Evolutionary conservation across 2,329 filamentous ascomycete genomes (phyloP).

Genomic region (Arachnomyces sp.): DNA sequence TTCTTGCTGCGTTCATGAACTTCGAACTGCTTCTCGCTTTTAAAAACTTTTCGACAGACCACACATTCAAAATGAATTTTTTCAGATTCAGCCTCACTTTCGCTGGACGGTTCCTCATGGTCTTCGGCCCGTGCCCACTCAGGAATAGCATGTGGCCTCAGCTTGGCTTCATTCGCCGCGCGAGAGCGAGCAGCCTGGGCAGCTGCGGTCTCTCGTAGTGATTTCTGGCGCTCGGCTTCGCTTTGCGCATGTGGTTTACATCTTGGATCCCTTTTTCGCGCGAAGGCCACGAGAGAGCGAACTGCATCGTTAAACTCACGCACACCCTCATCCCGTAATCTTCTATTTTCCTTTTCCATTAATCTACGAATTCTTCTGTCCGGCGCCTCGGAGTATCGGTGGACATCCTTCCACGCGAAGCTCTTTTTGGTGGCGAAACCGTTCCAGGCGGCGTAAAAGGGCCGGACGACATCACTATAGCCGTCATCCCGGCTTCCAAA

Average conservation of each 20-base stretch:
- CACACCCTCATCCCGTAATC: slow-evolving; percentile 69
- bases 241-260: slow-evolving; percentile 70
- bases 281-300: slow-evolving; percentile 74
- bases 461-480: slow-evolving; percentile 68
- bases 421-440: slow-evolving; percentile 76
- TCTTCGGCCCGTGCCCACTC: slow-evolving; percentile 65
- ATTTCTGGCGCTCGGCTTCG: slow-evolving; percentile 71
- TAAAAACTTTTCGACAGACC: slow-evolving; percentile 60
- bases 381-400: slow-evolving; percentile 75
- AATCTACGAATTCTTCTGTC: slow-evolving; percentile 73
- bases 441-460: slow-evolving; percentile 75
- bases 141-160: slow-evolving; percentile 57
- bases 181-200: slow-evolving; percentile 78
- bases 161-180: slow-evolving; percentile 69
- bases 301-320: slow-evolving; percentile 92
- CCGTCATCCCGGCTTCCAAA: slow-evolving; percentile 72
- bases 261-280: slow-evolving; percentile 83
- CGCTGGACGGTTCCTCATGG: slow-evolving; percentile 39
- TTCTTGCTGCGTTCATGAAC: slow-evolving; percentile 96
- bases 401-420: slow-evolving; percentile 84
- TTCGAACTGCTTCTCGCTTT: slow-evolving; percentile 86
- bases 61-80: slow-evolving; percentile 56
- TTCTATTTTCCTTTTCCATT: slow-evolving; percentile 95
- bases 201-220: slow-evolving; percentile 67
- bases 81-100: slow-evolving; percentile 40